Evolutionary conservation across 768 basidiomycete species (phyloP), one percentile per base, ranked within the genome.

Genomic region (Tulasnella calospora): DNA sequence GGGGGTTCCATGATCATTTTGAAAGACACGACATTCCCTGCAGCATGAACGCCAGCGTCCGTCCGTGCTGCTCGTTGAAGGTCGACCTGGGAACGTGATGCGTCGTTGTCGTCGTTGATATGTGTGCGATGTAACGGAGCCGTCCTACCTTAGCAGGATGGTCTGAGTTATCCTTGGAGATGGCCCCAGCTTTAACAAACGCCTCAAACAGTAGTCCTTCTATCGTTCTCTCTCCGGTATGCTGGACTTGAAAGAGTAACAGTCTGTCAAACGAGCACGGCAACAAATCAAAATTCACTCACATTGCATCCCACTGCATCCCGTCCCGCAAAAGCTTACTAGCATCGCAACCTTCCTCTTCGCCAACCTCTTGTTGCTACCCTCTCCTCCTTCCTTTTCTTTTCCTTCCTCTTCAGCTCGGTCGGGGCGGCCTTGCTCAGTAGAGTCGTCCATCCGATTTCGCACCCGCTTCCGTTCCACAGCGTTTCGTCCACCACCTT

Each of bases 241-340:
- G 94, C 13, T 70, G 76, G 40, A 73, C 76, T 41, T 71, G 57
- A 67, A 71, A 23, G 36, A 71, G n/a, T 10, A 77, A 8, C n/a
- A 77, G 30, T 71, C 27, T 38, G 21, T 30, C 27, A 70, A 51
- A 67, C 72, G 76, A 73, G 21, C 70, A 75, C 80, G 23, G 51
- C 33, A 71, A 41, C n/a, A 35, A 55, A 78, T 30, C 15, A 61
- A 17, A 71, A n/a, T 9, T 1, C 3, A 3, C 95, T 83, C 83
- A 98, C 97, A 96, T 92, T 99, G 97, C 94, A 98, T 98, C 33
- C 97, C 97, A 82, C 89, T 92, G 83, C 91, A 98, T 0, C 94
- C 95, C 0, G 94, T 91, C 8, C 97, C 97, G 84, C 94, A 95
- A 82, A 95, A 98, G 2, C 96, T 96, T 36, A 98, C 86, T 74